phyloP scores from a whole-genome alignment of 1,284 basidiomycete genomes.

The Moesziomyces aphidis region DNA sequence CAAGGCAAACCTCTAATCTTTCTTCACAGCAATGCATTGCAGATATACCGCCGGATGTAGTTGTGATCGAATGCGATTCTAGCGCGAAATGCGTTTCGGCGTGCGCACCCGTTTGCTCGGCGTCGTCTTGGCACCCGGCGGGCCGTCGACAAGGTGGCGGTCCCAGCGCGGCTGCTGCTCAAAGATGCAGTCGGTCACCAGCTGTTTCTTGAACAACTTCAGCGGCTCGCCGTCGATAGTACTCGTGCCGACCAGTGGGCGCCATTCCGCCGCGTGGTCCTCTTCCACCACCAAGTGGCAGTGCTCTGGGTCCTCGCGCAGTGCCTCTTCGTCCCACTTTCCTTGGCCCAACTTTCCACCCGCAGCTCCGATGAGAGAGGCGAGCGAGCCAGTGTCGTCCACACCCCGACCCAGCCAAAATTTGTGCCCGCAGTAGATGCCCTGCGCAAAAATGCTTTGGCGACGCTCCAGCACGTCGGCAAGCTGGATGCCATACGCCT shows the following conservation, averaged over 20 bases:
- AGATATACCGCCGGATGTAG: no score
- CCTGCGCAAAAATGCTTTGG: slow-evolving; percentile 8
- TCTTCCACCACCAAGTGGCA: slow-evolving; percentile 33
- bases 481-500: slow-evolving; percentile 27
- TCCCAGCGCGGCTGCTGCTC: slow-evolving; percentile 41
- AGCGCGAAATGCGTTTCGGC: not conserved
- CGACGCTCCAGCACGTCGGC: slow-evolving; percentile 29
- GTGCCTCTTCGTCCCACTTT: slow-evolving; percentile 22
- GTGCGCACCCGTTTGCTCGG: not conserved
- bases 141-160: slow-evolving; percentile 18
- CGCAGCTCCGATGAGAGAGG: slow-evolving; percentile 29
- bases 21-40: not conserved
- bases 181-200: slow-evolving; percentile 37
- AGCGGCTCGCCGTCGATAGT: slow-evolving; percentile 20
- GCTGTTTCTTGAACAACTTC: slow-evolving; percentile 31
- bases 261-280: slow-evolving; percentile 26
- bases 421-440: slow-evolving; percentile 35
- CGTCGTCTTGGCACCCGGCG: not conserved
- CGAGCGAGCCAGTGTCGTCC: slow-evolving; percentile 23
- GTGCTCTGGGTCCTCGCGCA: slow-evolving; percentile 25
- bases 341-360: slow-evolving; percentile 25
- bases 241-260: slow-evolving; percentile 15
- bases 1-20: slow-evolving; percentile 11
- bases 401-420: slow-evolving; percentile 46
- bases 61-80: not conserved